Conservation (phyloP, 495 filamentous ascomycete species). For the Aspergillus nidulans region DNA sequence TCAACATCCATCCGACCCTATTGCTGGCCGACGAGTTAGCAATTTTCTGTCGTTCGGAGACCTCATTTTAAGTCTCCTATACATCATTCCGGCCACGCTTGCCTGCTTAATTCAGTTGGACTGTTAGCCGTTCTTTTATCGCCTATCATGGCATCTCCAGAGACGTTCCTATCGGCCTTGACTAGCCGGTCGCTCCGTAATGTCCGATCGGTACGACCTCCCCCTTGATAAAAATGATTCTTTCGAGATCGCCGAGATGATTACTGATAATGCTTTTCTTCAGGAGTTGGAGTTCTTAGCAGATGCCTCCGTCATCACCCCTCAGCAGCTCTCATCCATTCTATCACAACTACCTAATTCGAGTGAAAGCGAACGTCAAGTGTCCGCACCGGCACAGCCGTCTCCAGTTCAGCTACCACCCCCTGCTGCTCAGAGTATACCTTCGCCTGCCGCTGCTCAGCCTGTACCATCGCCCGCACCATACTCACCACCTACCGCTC, state of each 20-base stretch:
- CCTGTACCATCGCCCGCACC: constrained; percentile 32
- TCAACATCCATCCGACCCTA: constrained; percentile 11
- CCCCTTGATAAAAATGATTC: not conserved
- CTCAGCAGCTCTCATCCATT: constrained; percentile 65
- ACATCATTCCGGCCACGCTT: not conserved
- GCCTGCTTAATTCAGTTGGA: not conserved
- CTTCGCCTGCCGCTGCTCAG: constrained; percentile 27
- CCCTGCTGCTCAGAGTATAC: constrained; percentile 27
- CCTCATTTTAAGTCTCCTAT: not conserved
- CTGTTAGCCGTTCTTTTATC: not conserved
- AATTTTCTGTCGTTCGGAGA: not conserved
- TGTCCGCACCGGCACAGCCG: constrained; percentile 31
- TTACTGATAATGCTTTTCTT: constrained; percentile 7
- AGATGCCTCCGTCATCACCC: constrained; percentile 69
- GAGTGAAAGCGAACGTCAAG: constrained; percentile 38
- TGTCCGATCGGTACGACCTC: constrained; percentile 68
- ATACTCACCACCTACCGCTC: constrained; percentile 41
- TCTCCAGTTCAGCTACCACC: constrained; percentile 24
- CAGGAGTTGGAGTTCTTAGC: constrained; percentile 91
- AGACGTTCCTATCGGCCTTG: constrained; percentile 43
- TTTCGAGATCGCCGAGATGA: not conserved
- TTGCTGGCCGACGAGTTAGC: not conserved
- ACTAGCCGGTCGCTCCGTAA: constrained; percentile 79
- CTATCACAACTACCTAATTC: constrained; percentile 68
- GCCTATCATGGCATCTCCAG: constrained; percentile 35